Evolutionary conservation across 352 stramenopile genomes (phyloP).

Genomic region (Thraustochytrium sp.): DNA sequence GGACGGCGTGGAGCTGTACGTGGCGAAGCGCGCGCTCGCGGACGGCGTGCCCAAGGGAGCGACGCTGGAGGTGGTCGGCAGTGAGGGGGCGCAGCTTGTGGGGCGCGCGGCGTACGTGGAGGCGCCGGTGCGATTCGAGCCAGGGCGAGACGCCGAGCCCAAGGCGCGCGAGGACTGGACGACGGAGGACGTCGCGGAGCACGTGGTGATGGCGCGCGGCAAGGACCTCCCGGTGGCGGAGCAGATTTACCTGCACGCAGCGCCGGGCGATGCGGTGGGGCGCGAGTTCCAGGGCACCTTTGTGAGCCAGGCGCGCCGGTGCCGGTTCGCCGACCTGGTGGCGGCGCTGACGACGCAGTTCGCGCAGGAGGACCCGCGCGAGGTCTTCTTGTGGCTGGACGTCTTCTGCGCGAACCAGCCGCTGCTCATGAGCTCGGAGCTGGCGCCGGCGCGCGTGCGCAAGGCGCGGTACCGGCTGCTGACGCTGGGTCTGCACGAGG

Average conservation of each 20-base stretch:
- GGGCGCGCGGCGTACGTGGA: neutral
- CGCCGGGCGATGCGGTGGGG: neutral
- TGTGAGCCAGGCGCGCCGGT: constrained; percentile 5
- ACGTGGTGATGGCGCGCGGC: neutral
- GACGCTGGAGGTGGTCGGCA: neutral
- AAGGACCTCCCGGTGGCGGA: neutral
- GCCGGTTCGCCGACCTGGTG: constrained; percentile 1
- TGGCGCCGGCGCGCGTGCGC: neutral
- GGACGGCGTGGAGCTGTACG: neutral
- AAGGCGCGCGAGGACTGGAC: constrained; percentile 25
- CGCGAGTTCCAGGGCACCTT: constrained; percentile 23
- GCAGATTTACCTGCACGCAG: neutral
- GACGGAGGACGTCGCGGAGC: constrained; percentile 19
- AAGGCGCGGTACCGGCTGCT: neutral
- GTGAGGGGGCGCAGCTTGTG: neutral
- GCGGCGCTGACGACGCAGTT: neutral
- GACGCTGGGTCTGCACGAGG: neutral
- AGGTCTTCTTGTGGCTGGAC: constrained; percentile 35
- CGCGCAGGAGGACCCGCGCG: neutral
- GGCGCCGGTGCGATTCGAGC: neutral
- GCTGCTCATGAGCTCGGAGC: neutral
- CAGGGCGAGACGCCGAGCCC: neutral
- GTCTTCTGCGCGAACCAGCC: constrained; percentile 31
- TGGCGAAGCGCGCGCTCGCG: neutral
- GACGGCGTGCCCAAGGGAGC: neutral